Evolutionary conservation across 768 basidiomycete species (phyloP).

Genomic region (Chalciporus chontae): DNA sequence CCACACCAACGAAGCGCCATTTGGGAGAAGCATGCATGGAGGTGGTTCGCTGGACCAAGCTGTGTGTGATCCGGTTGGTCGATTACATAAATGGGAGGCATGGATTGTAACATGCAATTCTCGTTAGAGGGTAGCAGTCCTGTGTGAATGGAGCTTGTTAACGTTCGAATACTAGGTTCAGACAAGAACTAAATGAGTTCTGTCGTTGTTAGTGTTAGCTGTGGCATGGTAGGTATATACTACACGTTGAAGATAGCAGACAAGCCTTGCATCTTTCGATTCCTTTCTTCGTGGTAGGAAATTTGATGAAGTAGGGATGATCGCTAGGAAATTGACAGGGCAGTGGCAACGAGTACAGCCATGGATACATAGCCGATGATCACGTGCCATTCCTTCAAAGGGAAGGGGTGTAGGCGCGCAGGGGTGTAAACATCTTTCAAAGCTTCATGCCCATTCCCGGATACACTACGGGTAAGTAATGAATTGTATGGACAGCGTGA

Average conservation of each 20-base stretch:
- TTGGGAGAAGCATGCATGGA: not conserved
- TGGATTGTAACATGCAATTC: not conserved
- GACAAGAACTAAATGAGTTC: no score
- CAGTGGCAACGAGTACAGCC: conserved; percentile 36
- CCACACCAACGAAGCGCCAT: not conserved
- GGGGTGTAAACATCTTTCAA: conserved; percentile 90
- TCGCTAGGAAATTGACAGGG: no score
- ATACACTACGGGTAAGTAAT: conserved; percentile 53
- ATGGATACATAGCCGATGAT: conserved; percentile 82
- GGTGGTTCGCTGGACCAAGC: not conserved
- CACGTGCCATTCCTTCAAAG: conserved; percentile 82
- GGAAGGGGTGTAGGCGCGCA: no score
- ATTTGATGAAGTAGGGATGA: no score
- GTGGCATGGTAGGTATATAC: no score
- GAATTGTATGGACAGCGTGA: not conserved
- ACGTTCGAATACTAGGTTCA: no score
- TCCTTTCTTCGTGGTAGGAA: no score
- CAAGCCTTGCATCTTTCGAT: no score
- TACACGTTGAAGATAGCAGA: no score
- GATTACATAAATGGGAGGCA: not conserved
- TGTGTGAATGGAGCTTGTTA: no score
- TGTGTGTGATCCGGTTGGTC: not conserved
- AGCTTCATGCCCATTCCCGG: conserved; percentile 87
- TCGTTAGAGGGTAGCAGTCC: no score
- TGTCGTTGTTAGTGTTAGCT: no score